A percentile compares a stretch with the other conserved stretches of the same genome.
Conservation (phyloP, 2,329 filamentous ascomycete genomes). For the Pseudogymnoascus sp. region DNA sequence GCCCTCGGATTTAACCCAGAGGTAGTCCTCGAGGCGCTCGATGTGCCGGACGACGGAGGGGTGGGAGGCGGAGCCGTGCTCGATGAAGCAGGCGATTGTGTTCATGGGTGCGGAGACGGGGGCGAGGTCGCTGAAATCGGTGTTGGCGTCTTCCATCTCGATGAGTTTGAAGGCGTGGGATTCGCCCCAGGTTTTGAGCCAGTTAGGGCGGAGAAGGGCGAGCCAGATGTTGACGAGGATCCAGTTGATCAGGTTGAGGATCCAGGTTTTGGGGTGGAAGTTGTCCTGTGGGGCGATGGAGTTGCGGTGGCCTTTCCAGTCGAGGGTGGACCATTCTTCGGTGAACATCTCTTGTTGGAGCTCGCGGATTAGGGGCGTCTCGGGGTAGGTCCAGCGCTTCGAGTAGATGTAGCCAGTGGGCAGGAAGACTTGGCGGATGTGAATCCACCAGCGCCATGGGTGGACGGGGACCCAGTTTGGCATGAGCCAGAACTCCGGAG, state of each 20-base stretch:
- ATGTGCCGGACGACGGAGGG: slow-evolving; percentile 65
- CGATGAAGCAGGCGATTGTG: slow-evolving; percentile 74
- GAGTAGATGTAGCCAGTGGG: slow-evolving; percentile 90
- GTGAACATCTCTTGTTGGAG: slow-evolving; percentile 77
- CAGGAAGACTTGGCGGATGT: slow-evolving; percentile 93
- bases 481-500: slow-evolving; percentile 86
- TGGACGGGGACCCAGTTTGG: slow-evolving; percentile 86
- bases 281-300: slow-evolving; percentile 74
- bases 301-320: slow-evolving; percentile 73
- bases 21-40: slow-evolving; percentile 72
- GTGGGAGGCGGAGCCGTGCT: slow-evolving; percentile 67
- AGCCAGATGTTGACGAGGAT: slow-evolving; percentile 71
- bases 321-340: slow-evolving; percentile 52
- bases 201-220: slow-evolving; percentile 62
- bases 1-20: slow-evolving; percentile 89
- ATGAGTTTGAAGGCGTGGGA: slow-evolving; percentile 76
- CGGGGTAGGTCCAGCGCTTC: slow-evolving; percentile 67
- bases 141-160: slow-evolving; percentile 88
- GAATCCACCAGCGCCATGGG: slow-evolving; percentile 96
- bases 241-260: slow-evolving; percentile 74
- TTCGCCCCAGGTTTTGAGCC: slow-evolving; percentile 63
- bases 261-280: slow-evolving; percentile 83
- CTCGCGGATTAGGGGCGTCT: slow-evolving; percentile 63
- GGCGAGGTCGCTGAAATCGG: slow-evolving; percentile 74
- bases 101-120: slow-evolving; percentile 91